Conservation (phyloP, 257 asterid genomes). For the Echium plantagineum region DNA sequence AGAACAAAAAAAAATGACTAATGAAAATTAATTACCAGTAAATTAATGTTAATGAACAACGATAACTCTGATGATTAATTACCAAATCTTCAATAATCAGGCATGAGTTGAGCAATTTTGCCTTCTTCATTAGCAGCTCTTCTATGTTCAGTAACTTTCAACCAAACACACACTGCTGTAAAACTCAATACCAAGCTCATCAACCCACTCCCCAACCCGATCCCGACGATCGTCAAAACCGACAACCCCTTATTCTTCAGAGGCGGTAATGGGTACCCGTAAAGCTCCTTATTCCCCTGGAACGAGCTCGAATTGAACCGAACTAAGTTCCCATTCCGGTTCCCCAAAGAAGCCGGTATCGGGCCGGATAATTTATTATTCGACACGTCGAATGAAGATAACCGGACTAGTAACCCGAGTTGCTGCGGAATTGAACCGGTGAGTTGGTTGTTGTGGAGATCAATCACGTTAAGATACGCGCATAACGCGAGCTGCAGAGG, state of each 20-base stretch:
- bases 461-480: conserved; percentile 82
- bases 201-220: conserved; percentile 91
- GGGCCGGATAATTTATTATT: conserved; percentile 59
- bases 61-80: too few relatives aligned
- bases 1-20: background rate
- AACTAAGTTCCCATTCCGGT: conserved; percentile 56
- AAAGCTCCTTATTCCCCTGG: conserved; percentile 72
- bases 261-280: conserved; percentile 72
- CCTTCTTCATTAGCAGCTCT: conserved; percentile 44
- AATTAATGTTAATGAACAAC: background rate
- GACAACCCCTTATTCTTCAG: conserved; percentile 58
- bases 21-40: background rate
- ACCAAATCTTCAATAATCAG: conserved; percentile 47
- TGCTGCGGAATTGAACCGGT: conserved; percentile 69
- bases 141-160: conserved; percentile 63
- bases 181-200: conserved; percentile 75
- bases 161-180: conserved; percentile 84
- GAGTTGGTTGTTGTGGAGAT: conserved; percentile 63
- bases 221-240: conserved; percentile 66
- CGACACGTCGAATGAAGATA: conserved; percentile 73
- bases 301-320: conserved; percentile 72
- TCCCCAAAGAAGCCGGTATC: conserved; percentile 63
- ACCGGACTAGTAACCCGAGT: conserved; percentile 56
- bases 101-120: conserved; percentile 67
- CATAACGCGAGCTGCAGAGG: conserved; percentile 68